Base-by-base conservation (phyloP, 2,329 filamentous ascomycete species). In the Tolypocladium sp. region DNA sequence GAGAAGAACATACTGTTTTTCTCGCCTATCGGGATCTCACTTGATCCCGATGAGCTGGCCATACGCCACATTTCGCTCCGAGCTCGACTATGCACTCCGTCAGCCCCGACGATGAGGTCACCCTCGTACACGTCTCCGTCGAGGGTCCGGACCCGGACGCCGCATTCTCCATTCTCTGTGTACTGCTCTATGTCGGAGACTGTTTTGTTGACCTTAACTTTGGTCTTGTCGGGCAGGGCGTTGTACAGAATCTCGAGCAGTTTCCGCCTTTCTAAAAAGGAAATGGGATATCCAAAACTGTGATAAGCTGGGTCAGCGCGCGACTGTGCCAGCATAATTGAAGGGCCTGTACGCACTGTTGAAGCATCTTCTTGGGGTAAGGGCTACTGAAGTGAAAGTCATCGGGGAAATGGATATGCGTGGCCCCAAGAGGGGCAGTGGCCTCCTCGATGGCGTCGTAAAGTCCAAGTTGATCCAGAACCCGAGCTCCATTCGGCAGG, bases 381-480 rank as follows among this genome's bases (percentile, higher is more conserved):
- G 35, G 7, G 9, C 56, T 57, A 2, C 22, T 51, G 30, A 57
- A 57, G 35, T 27, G 35, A 25, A 57, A 57, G 37, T 17, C 56
- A 35, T 57, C 56, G 2, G 42, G 56, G n/a, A 57, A 57, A n/a
- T 30, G 37, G 13, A 57, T 25, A n/a, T 52, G 20, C 15, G 56
- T 41, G 13, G 37, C 25, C 37, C 56, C 56, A 7, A 57, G 44
- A 33, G 56, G 37, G 6, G 41, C 56, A 6, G 56, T 51, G 20
- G 56, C 22, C 17, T 52, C 13, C 25, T 74, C 22, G 0, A 68
- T 57, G 0, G 63, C 63, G 20, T 72, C 65, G 41, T 70, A 72
- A 22, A 69, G 65, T 2, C 63, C 65, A 0, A 84, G 64, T 64
- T 84, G 81, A 55, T 82, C 79, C 1, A 82, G 63, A 12, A 83